Evolutionary conservation across 768 basidiomycete species (phyloP).

Genomic region (Macrolepiota fuliginosa): DNA sequence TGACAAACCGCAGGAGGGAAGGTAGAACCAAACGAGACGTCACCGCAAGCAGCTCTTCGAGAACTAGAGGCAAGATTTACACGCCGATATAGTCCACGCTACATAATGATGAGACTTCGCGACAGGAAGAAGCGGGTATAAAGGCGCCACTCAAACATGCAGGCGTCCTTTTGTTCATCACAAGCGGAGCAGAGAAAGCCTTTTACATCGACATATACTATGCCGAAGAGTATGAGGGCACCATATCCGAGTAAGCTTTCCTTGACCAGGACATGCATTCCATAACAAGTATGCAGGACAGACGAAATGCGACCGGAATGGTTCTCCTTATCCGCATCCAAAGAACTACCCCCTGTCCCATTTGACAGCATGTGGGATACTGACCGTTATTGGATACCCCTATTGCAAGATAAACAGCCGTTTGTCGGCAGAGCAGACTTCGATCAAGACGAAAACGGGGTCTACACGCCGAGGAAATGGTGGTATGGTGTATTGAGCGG

Average conservation of each 20-base stretch:
- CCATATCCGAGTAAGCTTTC: conserved; percentile 59
- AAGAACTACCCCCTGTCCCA: conserved; percentile 43
- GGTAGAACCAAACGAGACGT: conserved; percentile 71
- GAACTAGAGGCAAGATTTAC: conserved; percentile 52
- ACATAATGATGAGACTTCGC: not conserved
- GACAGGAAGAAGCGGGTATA: conserved; percentile 83
- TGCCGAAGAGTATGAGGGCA: conserved; percentile 58
- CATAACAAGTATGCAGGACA: conserved; percentile 43
- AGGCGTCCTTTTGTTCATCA: conserved; percentile 65
- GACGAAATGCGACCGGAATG: conserved; percentile 89
- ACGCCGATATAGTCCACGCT: not conserved
- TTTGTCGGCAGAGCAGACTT: conserved; percentile 50
- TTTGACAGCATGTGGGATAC: conserved; percentile 60
- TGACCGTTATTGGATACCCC: conserved; percentile 68
- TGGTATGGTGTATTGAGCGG: conserved; percentile 31
- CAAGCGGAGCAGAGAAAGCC: conserved; percentile 50
- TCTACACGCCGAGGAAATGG: conserved; percentile 34
- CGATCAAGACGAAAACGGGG: conserved; percentile 21
- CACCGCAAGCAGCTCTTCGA: conserved; percentile 69
- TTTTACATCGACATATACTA: conserved; percentile 75
- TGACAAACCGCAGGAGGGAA: conserved; percentile 56
- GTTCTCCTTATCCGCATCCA: conserved; percentile 45
- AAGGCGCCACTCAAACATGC: conserved; percentile 58
- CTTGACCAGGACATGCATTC: not conserved
- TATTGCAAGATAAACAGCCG: conserved; percentile 40